Base-by-base conservation (phyloP, 208 protist genomes). In the Acanthamoeba healyi region DNA sequence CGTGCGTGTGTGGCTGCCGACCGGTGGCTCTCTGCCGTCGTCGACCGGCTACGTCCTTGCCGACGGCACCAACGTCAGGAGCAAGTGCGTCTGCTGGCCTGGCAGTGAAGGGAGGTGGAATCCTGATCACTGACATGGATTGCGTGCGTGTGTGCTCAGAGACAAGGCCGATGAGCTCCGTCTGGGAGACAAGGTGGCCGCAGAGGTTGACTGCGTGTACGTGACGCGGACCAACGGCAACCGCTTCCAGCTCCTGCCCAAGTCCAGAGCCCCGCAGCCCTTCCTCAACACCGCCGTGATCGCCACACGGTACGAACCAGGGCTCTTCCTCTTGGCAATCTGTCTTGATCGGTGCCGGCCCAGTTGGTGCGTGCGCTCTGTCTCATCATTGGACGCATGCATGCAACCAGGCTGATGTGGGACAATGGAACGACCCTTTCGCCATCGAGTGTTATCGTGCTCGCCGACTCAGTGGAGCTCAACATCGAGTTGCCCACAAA, bases 341-440 rank as follows among this genome's bases (percentile, higher is more conserved):
- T 24, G 61, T 70, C 14, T 10, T 51, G 46, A 6, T 51, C 10
- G 46, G 46, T 51, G 46, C 5, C 46, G 46, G 46, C 17, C 14
- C 14, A 19, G 46, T 51, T 15, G 46, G 46, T 51, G 46, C n/a
- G 46, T 51, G 46, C 4, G 46, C 17, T 1, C 14, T 51, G n/a
- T n/a, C n/a, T n/a, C n/a, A n/a, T n/a, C n/a, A n/a, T n/a, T n/a
- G n/a, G n/a, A n/a, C n/a, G n/a, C n/a, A n/a, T n/a, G 54, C n/a
- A n/a, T n/a, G n/a, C n/a, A n/a, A n/a, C 10, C 17, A 79, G 70
- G 36, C 17, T 79, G 36, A 79, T 79, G 70, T 79, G 70, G 70
- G 70, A 42, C 70, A 79, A 79, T 26, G 70, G 70, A 1, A 49
- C 70, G 19, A 79, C 34, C 7, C 15, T 79, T 29, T 5, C 14